Base-by-base conservation (phyloP, 2,329 filamentous ascomycete species). In the Calonectria naviculata region DNA sequence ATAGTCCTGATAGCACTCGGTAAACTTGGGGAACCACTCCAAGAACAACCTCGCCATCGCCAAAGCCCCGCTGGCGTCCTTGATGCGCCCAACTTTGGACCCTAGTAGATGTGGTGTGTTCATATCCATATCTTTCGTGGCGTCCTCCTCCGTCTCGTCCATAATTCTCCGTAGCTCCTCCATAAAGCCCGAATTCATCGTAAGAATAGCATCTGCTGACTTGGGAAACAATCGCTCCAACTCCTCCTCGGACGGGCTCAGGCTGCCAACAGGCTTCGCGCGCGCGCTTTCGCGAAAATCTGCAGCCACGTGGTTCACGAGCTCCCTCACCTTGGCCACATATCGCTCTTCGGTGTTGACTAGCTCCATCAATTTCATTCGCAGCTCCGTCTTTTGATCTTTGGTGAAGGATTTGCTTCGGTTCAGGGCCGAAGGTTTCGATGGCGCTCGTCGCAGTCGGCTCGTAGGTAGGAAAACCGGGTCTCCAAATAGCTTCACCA, bases 271-370 rank as follows among this genome's bases (percentile, higher is more conserved):
- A 15, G 86, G 82, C 76, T 89, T 89, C 34, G 85, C 85, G 76
- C 88, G 91, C 5, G 93, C 92, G 73, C 91, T 93, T 62, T 92
- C 86, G 36, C 94, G 91, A 78, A 97, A 95, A 72, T 97, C 94
- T 66, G 91, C 90, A 29, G 95, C 95, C 34, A 98, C 91, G 70
- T 93, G 91, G 73, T 93, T 91, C 47, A 98, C 93, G 71, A 99
- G 85, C 75, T 97, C 94, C 72, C 94, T 91, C 68, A 99, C 84
- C 82, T 98, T 98, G 77, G 90, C 89, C 47, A 99, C 95, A 83
- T 98, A 99, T 81, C 94, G 93, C 80, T 97, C 95, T 82, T 99
- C 97, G 0, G 97, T 99, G 78, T 97, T 94, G 38, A 98, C 90
- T 71, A 98, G 85, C 82, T 99, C 97, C 70, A 91, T 92, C 88